Evolutionary conservation across 2,329 filamentous ascomycete genomes (phyloP).

Genomic region (Aspergillus fumigatiaffinis): DNA sequence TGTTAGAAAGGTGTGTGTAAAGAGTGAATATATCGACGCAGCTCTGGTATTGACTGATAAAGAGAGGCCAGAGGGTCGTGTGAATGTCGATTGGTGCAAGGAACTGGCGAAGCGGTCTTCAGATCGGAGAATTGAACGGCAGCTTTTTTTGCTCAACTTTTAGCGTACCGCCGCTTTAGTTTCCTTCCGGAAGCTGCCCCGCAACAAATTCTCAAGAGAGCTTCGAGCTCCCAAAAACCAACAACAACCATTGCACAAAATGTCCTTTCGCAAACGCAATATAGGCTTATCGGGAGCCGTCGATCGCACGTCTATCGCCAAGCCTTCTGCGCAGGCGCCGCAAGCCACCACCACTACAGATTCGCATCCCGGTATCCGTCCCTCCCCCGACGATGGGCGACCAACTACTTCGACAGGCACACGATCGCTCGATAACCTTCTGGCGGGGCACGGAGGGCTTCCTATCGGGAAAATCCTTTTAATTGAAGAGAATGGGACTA

Average conservation of each 20-base stretch:
- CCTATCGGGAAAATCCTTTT: slow-evolving; percentile 76
- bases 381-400: slow-evolving; percentile 84
- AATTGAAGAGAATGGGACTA: slow-evolving; percentile 85
- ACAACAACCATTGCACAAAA: slow-evolving; percentile 27
- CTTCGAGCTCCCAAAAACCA: not conserved
- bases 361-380: slow-evolving; percentile 58
- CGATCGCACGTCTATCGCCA: slow-evolving; percentile 30
- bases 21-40: not conserved
- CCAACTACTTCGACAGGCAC: slow-evolving; percentile 89
- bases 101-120: not conserved
- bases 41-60: not conserved
- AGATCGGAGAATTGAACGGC: slow-evolving; percentile 1
- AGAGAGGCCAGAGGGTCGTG: not conserved
- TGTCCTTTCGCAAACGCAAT: slow-evolving; percentile 68
- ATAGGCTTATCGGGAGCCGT: slow-evolving; percentile 49
- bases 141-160: slow-evolving; percentile 23
- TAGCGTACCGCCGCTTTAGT: slow-evolving; percentile 23
- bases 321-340: slow-evolving; percentile 21
- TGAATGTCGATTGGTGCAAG: not conserved
- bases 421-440: slow-evolving; percentile 73
- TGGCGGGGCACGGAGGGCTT: slow-evolving; percentile 83
- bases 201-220: slow-evolving; percentile 17
- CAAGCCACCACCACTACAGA: slow-evolving; percentile 27
- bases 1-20: not conserved
- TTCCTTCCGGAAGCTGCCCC: slow-evolving; percentile 17